Conservation (phyloP, 805 yeast genomes). For the Spathaspora sp. region DNA sequence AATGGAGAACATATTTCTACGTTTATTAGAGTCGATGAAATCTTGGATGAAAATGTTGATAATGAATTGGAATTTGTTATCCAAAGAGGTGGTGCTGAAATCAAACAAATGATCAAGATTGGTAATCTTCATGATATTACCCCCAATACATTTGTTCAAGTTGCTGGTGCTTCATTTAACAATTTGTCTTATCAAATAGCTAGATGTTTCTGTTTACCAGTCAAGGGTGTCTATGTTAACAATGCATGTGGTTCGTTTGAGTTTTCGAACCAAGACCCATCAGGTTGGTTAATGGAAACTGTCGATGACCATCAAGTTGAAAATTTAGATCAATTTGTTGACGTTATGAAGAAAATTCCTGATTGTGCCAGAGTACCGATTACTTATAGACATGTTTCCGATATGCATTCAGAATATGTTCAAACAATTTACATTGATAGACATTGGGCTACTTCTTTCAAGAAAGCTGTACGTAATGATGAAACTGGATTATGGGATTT, state of each 20-base stretch:
- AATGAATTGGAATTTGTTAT: conserved; percentile 50
- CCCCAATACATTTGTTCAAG: conserved; percentile 76
- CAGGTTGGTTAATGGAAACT: conserved; percentile 80
- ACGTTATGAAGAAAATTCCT: conserved; percentile 74
- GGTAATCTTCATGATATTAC: conserved; percentile 80
- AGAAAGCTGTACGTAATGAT: conserved; percentile 62
- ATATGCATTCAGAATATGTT: conserved; percentile 69
- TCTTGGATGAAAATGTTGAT: conserved; percentile 71
- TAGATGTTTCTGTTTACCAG: conserved; percentile 77
- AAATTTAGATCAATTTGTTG: conserved; percentile 70
- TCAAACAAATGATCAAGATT: conserved; percentile 49
- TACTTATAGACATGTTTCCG: conserved; percentile 72
- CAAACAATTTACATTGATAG: conserved; percentile 73
- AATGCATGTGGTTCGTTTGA: conserved; percentile 77
- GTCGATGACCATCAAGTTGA: conserved; percentile 73
- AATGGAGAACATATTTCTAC: conserved; percentile 62
- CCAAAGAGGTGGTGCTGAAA: conserved; percentile 71
- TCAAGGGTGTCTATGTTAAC: conserved; percentile 76
- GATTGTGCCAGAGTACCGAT: conserved; percentile 71
- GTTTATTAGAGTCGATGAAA: conserved; percentile 78
- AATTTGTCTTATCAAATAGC: conserved; percentile 87
- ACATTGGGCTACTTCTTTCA: conserved; percentile 76
- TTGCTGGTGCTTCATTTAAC: conserved; percentile 84
- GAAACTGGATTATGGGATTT: conserved; percentile 56
- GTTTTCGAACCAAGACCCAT: conserved; percentile 51